Base-by-base conservation (phyloP, 768 basidiomycete species). In the Podaxis sp. region DNA sequence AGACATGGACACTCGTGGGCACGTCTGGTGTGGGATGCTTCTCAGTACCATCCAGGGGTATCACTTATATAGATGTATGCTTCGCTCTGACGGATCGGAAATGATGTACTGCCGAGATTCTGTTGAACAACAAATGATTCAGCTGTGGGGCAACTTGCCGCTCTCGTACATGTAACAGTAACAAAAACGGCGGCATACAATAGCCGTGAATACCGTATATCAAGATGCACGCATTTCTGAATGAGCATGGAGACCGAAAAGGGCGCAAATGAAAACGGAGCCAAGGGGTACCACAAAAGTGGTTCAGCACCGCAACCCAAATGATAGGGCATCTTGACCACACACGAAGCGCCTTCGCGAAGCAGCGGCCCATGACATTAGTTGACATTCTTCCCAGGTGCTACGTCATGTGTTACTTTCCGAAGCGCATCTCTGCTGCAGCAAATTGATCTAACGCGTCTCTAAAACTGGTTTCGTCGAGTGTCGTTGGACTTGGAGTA, bases 401-500 rank as follows among this genome's bases (percentile, higher is more conserved):
- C 9, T 36, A 43, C 36, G 47, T 24, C 27, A 55, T 59, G 27
- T 17, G 19, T 71, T 80, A 91, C 75, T 85, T 91, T 43, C 92
- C 92, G 53, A 91, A 81, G 36, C 91, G 85, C 80, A 92, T 89
- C 75, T 93, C 87, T 5, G 90, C 90, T 8, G 75, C 72, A 9
- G 87, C 80, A 73, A 84, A 94, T 70, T 88, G 83, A 70, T 93
- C 90, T 63, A 94, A 70, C 9, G 91, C 92, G 24, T 79, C 78
- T 66, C 90, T 75, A 66, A 94, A 90, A 37, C 81, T 81, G 41
- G 69, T 65, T 69, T 90, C 86, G 33, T 84, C 79, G 58, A 88
- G 70, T 60, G 74, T 63, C 51, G 65, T 68, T 22, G 67, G 73
- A 49, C 27, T 52, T 36, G 62, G 55, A 3, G 62, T 63, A 4